Base-by-base conservation (phyloP, 805 yeast species). In the Lipomyces spencermartinsiae region DNA sequence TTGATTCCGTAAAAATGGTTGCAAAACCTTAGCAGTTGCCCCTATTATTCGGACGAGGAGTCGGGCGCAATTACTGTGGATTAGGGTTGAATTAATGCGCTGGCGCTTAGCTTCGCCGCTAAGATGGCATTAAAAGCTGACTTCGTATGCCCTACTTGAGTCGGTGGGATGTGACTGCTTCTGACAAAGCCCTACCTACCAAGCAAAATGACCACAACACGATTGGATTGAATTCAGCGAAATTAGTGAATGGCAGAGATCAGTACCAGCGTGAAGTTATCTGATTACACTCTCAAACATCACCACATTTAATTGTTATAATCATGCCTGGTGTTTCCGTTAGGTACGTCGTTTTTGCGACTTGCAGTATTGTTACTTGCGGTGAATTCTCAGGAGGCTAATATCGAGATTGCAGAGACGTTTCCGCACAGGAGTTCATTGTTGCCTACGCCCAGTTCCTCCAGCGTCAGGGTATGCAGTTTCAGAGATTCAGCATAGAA, bases 361-460 rank as follows among this genome's bases (percentile, higher is more conserved):
- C 8, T 31, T 14, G 9, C n/a, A 22, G n/a, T 22, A 19, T 10
- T 39, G 33, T 31, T 51, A 2, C 3, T 46, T 19, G 14, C n/a
- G n/a, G 25, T 22, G 29, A 31, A 46, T 7, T 60, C 33, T 33
- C 12, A 19, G 4, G 19, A 22, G n/a, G 22, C 56, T 29, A 53
- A 22, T 14, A 12, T 14, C n/a, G 33, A 39, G 58, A 25, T 25
- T 22, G 4, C 53, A 93, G 97, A 91, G 99, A 95, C 98, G 99
- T 95, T 86, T 97, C 98, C 86, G 99, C 99, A 85, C 98, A 95
- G 91, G 96, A 92, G 77, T 95, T 95, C 88, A 94, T 95, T 86
- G 93, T 92, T 88, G 97, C 98, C 86, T 95, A 95, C 89, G 98
- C 99, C 81, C 91, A 91, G 83, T 95, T 95, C 92, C 91, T 95